These are phyloP conservation scores for Meyerozyma carpophila DNA, from an alignment of 1,139 yeast genomes.

Conservation along the genomic window DNA sequence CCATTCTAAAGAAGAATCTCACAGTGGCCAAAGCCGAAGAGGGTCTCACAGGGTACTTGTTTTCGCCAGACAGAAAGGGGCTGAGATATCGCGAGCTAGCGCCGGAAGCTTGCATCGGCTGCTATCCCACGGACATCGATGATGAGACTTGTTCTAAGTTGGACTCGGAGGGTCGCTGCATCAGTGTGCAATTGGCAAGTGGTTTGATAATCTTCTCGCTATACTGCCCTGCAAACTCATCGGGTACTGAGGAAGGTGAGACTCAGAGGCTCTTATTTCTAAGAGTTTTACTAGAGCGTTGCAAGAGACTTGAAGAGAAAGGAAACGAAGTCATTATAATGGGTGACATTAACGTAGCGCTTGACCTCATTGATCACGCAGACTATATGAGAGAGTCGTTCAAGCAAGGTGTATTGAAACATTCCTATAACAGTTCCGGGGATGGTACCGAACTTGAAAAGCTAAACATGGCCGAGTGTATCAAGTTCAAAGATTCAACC, in stretches of 20 bases:
- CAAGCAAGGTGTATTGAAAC: slow-evolving; percentile 16
- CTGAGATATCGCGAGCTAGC: slow-evolving; percentile 17
- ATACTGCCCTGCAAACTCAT: slow-evolving; percentile 91
- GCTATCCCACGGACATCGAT: slow-evolving; percentile 49
- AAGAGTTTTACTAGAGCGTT: slow-evolving; percentile 52
- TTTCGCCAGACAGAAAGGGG: slow-evolving; percentile 11
- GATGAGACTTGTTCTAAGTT: slow-evolving; percentile 39
- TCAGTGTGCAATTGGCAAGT: slow-evolving; percentile 64
- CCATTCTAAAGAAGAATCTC: slow-evolving; percentile 27
- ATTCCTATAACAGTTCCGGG: slow-evolving; percentile 7
- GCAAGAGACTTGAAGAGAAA: slow-evolving; percentile 41
- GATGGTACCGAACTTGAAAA: slow-evolving; percentile 37
- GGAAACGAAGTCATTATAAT: slow-evolving; percentile 70
- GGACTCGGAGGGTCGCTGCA: slow-evolving; percentile 82
- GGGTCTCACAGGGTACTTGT: slow-evolving; percentile 75
- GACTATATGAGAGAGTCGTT: slow-evolving; percentile 50
- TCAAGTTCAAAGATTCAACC: slow-evolving; percentile 35
- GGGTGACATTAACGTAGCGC: slow-evolving; percentile 84
- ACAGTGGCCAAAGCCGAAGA: slow-evolving; percentile 76
- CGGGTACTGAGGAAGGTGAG: slow-evolving; percentile 65
- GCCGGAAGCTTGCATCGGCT: slow-evolving; percentile 53
- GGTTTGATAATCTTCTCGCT: slow-evolving; percentile 65
- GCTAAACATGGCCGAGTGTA: slow-evolving; percentile 30
- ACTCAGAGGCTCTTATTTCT: slow-evolving; percentile 55
- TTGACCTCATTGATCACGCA: slow-evolving; percentile 80